Percentiles rank a stretch among this genome's conserved stretches.
These are phyloP conservation scores for Colletotrichum ledebouriae DNA, from an alignment of 2,329 filamentous ascomycete species.

Conservation along the genomic window DNA sequence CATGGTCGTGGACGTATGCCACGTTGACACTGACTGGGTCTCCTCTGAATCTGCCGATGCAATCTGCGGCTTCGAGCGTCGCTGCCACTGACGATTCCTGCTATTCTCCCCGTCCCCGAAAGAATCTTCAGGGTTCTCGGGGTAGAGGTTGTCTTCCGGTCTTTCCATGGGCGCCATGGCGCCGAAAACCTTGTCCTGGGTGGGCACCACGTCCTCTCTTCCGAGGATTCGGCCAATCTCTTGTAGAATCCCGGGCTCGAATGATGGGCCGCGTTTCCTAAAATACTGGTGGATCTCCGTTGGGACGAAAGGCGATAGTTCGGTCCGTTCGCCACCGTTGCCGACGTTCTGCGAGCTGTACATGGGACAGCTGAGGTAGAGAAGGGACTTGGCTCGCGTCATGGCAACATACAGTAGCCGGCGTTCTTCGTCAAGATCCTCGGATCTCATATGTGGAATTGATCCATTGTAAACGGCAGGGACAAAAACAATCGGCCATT, in stretches of 20 bases:
- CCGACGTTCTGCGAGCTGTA: slow-evolving; percentile 71
- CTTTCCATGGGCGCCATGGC: slow-evolving; percentile 66
- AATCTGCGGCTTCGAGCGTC: slow-evolving; percentile 27
- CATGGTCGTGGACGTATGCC: slow-evolving; percentile 68
- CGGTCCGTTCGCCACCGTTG: slow-evolving; percentile 64
- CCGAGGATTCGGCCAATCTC: slow-evolving; percentile 80
- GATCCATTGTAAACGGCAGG: slow-evolving; percentile 91
- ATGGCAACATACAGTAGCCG: slow-evolving; percentile 95
- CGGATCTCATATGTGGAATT: slow-evolving; percentile 88
- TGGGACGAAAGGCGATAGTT: slow-evolving; percentile 80
- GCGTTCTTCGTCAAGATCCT: slow-evolving; percentile 89
- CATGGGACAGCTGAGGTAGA: slow-evolving; percentile 87
- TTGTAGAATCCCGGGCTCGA: slow-evolving; percentile 72
- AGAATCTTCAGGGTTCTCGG: slow-evolving; percentile 54
- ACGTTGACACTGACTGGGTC: slow-evolving; percentile 7
- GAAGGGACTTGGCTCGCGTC: slow-evolving; percentile 88
- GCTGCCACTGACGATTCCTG: slow-evolving; percentile 35
- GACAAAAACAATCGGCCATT: slow-evolving; percentile 96
- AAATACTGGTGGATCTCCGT: slow-evolving; percentile 54
- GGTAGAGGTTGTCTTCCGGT: slow-evolving; percentile 77
- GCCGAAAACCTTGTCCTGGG: slow-evolving; percentile 66
- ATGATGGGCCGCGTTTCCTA: slow-evolving; percentile 76
- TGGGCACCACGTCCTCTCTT: slow-evolving; percentile 66
- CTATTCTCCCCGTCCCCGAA: slow-evolving; percentile 7
- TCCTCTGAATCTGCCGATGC: slow-evolving; percentile 10